Conservation (phyloP, 163 green algal species). For the Scenedesmus sp. region DNA sequence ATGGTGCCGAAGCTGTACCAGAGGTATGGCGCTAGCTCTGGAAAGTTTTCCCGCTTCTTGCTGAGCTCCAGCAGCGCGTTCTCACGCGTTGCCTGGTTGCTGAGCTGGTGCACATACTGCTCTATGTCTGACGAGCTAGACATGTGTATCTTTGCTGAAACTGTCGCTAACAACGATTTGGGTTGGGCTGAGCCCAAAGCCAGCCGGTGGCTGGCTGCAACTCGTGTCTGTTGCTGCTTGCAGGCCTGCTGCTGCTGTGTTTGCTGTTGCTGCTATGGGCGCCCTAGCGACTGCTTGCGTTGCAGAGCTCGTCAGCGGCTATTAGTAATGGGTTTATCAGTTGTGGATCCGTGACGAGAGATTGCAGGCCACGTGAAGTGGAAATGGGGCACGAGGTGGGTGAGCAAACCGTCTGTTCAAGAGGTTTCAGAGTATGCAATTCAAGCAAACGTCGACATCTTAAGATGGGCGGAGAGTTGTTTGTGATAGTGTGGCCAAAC, state of each 20-base stretch:
- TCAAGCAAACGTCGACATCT: neutral
- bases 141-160: neutral
- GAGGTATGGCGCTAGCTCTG: slow-evolving; percentile 95
- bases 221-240: neutral
- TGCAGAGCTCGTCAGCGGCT: neutral
- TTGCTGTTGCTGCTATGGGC: neutral
- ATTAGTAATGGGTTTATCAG: too few relatives aligned
- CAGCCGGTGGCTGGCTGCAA: neutral
- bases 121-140: slow-evolving; percentile 64
- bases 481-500: neutral
- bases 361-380: neutral
- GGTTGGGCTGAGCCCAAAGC: neutral
- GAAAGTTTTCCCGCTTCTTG: slow-evolving; percentile 96
- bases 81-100: slow-evolving; percentile 84
- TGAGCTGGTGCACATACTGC: slow-evolving; percentile 71
- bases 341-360: neutral
- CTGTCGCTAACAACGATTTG: neutral
- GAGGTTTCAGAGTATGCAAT: neutral
- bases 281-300: neutral
- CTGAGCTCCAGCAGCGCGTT: slow-evolving; percentile 97
- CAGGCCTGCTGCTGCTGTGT: neutral
- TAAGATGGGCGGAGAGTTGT: too few relatives aligned
- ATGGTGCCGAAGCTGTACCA: slow-evolving; percentile 99
- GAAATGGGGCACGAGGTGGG: neutral
- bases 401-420: slow-evolving; percentile 1